A percentile compares a stretch with the other conserved stretches of the same genome.
These are phyloP conservation scores for Neurospora sp. DNA, from an alignment of 2,329 filamentous ascomycete species.

Conservation along the genomic window DNA sequence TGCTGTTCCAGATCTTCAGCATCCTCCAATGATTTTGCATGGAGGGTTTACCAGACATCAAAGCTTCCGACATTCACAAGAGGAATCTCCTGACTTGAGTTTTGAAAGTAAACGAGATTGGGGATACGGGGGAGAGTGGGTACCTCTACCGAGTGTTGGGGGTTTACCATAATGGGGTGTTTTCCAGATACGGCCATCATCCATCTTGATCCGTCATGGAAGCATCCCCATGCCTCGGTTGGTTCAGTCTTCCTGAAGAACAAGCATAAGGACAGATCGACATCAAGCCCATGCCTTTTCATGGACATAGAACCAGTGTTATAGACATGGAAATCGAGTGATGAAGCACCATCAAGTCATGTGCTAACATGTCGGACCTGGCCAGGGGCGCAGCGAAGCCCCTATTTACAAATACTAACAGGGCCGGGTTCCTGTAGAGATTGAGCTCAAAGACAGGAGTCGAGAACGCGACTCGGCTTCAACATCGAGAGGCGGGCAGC, in stretches of 20 bases:
- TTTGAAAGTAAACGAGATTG: neutral
- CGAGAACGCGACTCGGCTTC: neutral
- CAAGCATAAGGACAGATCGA: neutral
- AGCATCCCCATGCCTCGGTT: neutral
- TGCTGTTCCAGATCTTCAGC: neutral
- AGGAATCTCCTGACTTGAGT: neutral
- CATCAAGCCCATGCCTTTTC: neutral
- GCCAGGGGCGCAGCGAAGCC: neutral
- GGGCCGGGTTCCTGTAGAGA: neutral
- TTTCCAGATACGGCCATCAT: neutral
- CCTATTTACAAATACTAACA: neutral
- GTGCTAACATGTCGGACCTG: neutral
- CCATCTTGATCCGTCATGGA: neutral
- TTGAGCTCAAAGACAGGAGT: neutral
- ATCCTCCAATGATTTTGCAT: neutral
- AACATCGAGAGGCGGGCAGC: neutral
- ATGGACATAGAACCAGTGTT: neutral
- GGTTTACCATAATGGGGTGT: neutral
- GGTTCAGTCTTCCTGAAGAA: neutral
- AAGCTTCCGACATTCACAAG: neutral
- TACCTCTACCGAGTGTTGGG: neutral
- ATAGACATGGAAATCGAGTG: neutral
- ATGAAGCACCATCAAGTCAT: neutral
- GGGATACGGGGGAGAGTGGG: neutral
- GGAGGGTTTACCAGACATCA: neutral